These are phyloP conservation scores for Basidioascus undulatus DNA, from an alignment of 768 basidiomycete species.

Conservation along the genomic window DNA sequence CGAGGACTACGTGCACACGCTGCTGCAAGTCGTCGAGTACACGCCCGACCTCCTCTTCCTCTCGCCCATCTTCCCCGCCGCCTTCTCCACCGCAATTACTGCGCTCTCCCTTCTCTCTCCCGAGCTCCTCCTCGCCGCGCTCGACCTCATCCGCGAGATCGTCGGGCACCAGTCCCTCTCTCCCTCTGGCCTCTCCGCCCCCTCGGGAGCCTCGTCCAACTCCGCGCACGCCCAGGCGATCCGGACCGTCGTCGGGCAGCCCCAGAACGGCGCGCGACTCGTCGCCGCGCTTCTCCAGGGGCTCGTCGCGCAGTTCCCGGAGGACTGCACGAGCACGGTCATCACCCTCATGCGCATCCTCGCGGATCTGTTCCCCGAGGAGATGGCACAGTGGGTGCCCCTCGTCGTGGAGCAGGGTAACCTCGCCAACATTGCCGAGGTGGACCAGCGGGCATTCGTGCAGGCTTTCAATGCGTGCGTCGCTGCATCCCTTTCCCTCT, in stretches of 20 bases:
- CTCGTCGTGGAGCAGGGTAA: slow-evolving; percentile 44
- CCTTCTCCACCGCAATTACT: slow-evolving; percentile 50
- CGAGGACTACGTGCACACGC: slow-evolving; percentile 75
- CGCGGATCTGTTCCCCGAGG: slow-evolving; percentile 37
- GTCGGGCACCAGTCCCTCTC: slow-evolving; percentile 46
- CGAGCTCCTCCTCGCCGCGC: slow-evolving; percentile 51
- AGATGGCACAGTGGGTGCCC: slow-evolving; percentile 48
- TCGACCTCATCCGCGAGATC: slow-evolving; percentile 56
- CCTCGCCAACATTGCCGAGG: slow-evolving; percentile 15
- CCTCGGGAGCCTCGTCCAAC: background rate
- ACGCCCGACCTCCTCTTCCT: slow-evolving; percentile 56
- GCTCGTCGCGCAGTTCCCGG: slow-evolving; percentile 65
- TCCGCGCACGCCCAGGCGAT: slow-evolving; percentile 34
- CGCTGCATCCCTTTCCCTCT: background rate
- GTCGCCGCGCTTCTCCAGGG: slow-evolving; percentile 46
- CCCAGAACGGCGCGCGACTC: slow-evolving; percentile 45
- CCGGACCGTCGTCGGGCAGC: slow-evolving; percentile 27
- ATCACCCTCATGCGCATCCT: slow-evolving; percentile 54
- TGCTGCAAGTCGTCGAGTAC: slow-evolving; percentile 39
- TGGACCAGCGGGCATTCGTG: slow-evolving; percentile 48
- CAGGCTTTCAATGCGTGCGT: slow-evolving; percentile 49
- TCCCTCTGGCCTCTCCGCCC: background rate
- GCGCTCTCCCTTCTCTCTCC: slow-evolving; percentile 60
- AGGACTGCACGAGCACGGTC: slow-evolving; percentile 48
- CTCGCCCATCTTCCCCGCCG: slow-evolving; percentile 48